phyloP scores from a whole-genome alignment of 371 early-diverging fungal species.

The Circinella umbellata region DNA sequence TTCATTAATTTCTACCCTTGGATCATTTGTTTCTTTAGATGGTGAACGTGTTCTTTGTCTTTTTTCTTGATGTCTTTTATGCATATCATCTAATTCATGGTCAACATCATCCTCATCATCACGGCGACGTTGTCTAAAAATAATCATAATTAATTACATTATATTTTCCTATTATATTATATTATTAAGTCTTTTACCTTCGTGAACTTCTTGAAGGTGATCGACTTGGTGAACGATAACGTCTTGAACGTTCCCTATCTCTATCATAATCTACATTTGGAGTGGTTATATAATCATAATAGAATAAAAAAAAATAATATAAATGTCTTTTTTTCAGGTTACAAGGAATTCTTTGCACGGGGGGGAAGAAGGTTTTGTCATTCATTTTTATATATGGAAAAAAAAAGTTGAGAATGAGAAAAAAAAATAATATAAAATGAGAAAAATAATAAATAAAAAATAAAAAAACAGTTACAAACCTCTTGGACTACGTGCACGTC shows the following conservation, averaged over 20 bases:
- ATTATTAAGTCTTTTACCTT: background rate
- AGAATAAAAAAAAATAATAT: background rate
- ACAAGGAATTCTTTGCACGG: no score
- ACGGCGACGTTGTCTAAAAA: background rate
- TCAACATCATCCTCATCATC: constrained; percentile 3
- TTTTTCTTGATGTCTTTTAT: constrained; percentile 12
- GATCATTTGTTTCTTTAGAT: constrained; percentile 14
- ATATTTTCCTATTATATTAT: background rate
- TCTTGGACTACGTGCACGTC: constrained; percentile 15
- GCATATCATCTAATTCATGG: background rate
- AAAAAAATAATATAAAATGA: background rate
- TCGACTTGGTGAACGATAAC: constrained; percentile 16
- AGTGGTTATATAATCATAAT: no score
- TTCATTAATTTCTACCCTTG: constrained; percentile 23
- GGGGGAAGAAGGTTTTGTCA: background rate
- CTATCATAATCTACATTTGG: constrained; percentile 7
- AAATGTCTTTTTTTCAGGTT: no score
- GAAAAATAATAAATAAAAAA: background rate
- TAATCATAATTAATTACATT: background rate
- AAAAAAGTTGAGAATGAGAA: background rate
- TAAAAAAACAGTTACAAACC: background rate
- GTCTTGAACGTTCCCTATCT: constrained; percentile 10
- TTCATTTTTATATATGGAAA: background rate
- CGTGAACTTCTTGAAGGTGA: constrained; percentile 12
- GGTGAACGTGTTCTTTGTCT: constrained; percentile 18